Evolutionary conservation across 805 yeast species (phyloP).

Genomic region (Saturnispora galanensis): DNA sequence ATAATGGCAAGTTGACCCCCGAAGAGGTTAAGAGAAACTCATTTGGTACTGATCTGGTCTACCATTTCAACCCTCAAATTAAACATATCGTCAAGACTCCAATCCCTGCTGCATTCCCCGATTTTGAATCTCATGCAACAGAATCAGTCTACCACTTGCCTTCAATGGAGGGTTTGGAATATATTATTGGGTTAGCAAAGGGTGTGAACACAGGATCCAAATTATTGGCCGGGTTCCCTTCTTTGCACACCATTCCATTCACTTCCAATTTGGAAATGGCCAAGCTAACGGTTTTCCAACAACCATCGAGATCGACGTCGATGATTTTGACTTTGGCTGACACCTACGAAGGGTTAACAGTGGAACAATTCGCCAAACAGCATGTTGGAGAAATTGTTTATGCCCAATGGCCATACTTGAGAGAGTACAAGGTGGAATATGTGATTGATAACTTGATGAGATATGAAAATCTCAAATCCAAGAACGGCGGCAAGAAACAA

Average conservation of each 20-base stretch:
- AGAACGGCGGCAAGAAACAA: conserved; percentile 20
- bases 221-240: conserved; percentile 83
- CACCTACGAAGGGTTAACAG: conserved; percentile 42
- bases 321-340: conserved; percentile 57
- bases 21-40: conserved; percentile 70
- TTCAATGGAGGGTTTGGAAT: conserved; percentile 29
- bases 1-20: conserved; percentile 48
- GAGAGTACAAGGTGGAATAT: conserved; percentile 63
- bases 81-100: conserved; percentile 64
- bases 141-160: conserved; percentile 52
- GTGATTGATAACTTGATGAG: conserved; percentile 46
- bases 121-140: conserved; percentile 69
- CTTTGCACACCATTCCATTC: conserved; percentile 63
- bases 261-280: conserved; percentile 42
- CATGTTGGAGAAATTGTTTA: conserved; percentile 55
- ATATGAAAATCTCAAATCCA: conserved; percentile 34
- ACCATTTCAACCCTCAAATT: conserved; percentile 67
- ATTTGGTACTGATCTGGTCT: conserved; percentile 60
- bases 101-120: conserved; percentile 63
- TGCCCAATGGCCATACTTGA: conserved; percentile 83
- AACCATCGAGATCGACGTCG: conserved; percentile 76
- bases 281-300: conserved; percentile 71
- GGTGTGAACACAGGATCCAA: conserved; percentile 65
- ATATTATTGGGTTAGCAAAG: conserved; percentile 47
- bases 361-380: conserved; percentile 57